Evolutionary conservation across 1,284 basidiomycete genomes (phyloP).

Genomic region (Sanguinoderma infundibulare): DNA sequence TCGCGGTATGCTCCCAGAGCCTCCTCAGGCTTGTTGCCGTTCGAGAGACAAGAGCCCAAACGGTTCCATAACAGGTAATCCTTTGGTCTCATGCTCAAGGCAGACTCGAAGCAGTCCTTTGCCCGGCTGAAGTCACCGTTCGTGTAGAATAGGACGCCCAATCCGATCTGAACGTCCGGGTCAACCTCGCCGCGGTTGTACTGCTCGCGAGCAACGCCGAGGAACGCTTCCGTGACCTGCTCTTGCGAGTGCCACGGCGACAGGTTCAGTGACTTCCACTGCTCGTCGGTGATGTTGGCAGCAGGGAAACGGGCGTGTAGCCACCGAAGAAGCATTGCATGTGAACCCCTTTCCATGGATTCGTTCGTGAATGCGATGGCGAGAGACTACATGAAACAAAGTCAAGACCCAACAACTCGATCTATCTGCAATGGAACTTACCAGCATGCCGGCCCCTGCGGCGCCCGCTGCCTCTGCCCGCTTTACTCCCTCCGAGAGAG

Average conservation of each 20-base stretch:
- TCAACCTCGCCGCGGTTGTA: constrained; percentile 78
- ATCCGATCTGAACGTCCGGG: constrained; percentile 91
- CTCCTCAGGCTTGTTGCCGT: constrained; percentile 94
- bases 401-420: not conserved
- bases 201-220: constrained; percentile 84
- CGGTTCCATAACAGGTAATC: constrained; percentile 98
- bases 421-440: constrained; percentile 48
- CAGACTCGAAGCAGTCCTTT: constrained; percentile 90
- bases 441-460: constrained; percentile 82
- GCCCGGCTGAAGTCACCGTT: constrained; percentile 80
- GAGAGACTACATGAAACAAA: constrained; percentile 81
- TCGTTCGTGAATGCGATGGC: constrained; percentile 99
- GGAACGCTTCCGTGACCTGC: constrained; percentile 83
- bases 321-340: constrained; percentile 90
- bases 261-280: constrained; percentile 61
- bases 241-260: constrained; percentile 88
- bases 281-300: constrained; percentile 60
- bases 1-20: constrained; percentile 94
- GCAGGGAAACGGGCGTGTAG: constrained; percentile 79
- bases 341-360: constrained; percentile 87
- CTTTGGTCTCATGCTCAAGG: constrained; percentile 80
- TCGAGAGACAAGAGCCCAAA: constrained; percentile 93
- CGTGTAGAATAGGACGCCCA: constrained; percentile 95
- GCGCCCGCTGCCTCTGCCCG: constrained; percentile 64
- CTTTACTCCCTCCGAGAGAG: constrained; percentile 70